Percentiles rank a stretch among this genome's conserved stretches.
Conservation (phyloP, 2,329 filamentous ascomycete species). For the Diaporthe sp. region DNA sequence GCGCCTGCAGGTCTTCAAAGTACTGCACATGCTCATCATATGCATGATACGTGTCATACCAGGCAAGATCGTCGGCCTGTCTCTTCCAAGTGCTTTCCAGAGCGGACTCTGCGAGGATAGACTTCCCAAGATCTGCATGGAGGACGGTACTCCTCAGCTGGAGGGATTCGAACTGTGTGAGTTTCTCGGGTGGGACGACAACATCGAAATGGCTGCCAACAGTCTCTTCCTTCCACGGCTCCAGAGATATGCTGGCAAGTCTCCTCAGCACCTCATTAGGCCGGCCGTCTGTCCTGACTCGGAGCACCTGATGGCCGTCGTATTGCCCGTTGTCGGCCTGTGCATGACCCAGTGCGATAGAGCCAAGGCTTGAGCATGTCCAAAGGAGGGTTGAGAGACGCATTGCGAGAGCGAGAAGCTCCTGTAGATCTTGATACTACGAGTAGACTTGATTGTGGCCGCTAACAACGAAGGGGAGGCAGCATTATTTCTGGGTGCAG, state of each 20-base stretch:
- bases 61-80: neutral
- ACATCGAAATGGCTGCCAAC: constrained; percentile 7
- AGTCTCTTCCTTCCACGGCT: constrained; percentile 2
- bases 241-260: constrained; percentile 3
- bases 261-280: neutral
- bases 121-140: neutral
- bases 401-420: neutral
- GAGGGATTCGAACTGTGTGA: neutral
- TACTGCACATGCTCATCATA: constrained; percentile 4
- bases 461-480: neutral
- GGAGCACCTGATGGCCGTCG: constrained; percentile 1
- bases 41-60: neutral
- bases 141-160: neutral
- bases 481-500: neutral
- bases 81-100: neutral
- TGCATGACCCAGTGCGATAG: neutral
- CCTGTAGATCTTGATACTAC: no score
- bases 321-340: neutral
- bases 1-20: neutral
- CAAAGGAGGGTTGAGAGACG: neutral
- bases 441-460: neutral
- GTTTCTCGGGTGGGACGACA: neutral
- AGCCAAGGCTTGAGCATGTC: neutral
- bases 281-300: neutral
- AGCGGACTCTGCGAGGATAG: constrained; percentile 2